Conservation (phyloP, 371 early-diverging fungal genomes). For the Mucor velutinosus region DNA sequence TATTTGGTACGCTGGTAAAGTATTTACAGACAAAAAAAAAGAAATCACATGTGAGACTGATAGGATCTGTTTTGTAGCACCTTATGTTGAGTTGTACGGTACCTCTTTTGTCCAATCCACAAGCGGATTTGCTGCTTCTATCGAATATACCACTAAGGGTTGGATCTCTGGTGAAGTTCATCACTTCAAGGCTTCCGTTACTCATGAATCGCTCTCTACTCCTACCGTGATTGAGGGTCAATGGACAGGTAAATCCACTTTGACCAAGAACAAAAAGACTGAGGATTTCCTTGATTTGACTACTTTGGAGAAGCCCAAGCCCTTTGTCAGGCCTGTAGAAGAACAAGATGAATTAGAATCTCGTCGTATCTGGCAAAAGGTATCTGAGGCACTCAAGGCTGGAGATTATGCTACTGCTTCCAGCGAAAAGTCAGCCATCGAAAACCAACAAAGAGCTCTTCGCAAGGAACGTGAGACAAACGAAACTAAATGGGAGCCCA, state of each 20-base stretch:
- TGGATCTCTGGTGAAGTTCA: conserved; percentile 84
- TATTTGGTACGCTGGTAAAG: conserved; percentile 76
- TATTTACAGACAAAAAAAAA: conserved; percentile 13
- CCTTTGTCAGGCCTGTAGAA: conserved; percentile 51
- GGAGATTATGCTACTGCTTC: conserved; percentile 74
- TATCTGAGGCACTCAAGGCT: conserved; percentile 66
- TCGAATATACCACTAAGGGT: conserved; percentile 77
- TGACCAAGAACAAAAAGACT: conserved; percentile 51
- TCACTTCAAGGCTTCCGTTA: conserved; percentile 73
- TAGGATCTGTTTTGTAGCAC: conserved; percentile 33
- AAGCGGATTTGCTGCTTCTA: conserved; percentile 63
- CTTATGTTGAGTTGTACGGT: conserved; percentile 80
- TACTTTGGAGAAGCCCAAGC: conserved; percentile 43
- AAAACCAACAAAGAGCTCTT: conserved; percentile 71
- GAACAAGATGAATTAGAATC: conserved; percentile 72
- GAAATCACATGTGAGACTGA: conserved; percentile 11
- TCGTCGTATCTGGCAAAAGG: conserved; percentile 73
- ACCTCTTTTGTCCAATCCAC: conserved; percentile 69
- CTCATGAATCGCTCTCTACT: conserved; percentile 32
- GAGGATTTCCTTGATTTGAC: conserved; percentile 64
- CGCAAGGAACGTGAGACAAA: conserved; percentile 67
- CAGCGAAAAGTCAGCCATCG: conserved; percentile 69
- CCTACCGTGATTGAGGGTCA: conserved; percentile 60
- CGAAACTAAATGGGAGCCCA: conserved; percentile 63
- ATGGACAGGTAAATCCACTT: conserved; percentile 68